A percentile compares a stretch with the other conserved stretches of the same genome.
Evolutionary conservation across 2,329 filamentous ascomycete genomes (phyloP).

Genomic region (Fusarium albidum): DNA sequence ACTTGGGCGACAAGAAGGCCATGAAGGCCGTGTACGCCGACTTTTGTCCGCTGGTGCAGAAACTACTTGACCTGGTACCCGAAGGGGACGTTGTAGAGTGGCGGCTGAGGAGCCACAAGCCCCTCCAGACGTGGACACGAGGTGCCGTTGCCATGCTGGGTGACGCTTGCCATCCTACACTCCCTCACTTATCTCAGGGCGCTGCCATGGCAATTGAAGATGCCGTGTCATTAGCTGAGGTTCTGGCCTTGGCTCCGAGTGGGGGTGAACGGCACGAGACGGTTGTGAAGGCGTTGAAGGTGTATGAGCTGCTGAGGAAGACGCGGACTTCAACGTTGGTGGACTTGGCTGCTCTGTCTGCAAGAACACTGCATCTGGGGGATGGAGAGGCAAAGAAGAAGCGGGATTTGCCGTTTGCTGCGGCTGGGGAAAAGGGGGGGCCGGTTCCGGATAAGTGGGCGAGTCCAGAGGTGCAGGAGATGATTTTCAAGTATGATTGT

Average conservation of each 20-base stretch:
- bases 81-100: constrained; percentile 18
- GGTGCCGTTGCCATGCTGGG: constrained; percentile 10
- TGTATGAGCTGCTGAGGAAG: constrained; percentile 6
- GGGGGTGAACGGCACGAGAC: not conserved
- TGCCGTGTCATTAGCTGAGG: constrained; percentile 1
- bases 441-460: constrained; percentile 25
- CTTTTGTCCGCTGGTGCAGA: constrained; percentile 8
- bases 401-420: constrained; percentile 11
- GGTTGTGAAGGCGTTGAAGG: not conserved
- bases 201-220: constrained; percentile 23
- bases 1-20: constrained; percentile 14
- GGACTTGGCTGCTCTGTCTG: constrained; percentile 7
- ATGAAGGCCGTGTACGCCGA: constrained; percentile 21
- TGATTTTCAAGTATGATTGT: constrained; percentile 20
- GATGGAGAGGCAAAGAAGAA: constrained; percentile 12
- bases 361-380: constrained; percentile 2
- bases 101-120: constrained; percentile 15
- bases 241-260: not conserved
- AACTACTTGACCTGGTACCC: constrained; percentile 8
- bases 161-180: constrained; percentile 16
- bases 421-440: not conserved
- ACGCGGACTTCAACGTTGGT: constrained; percentile 9
- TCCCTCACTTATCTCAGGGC: constrained; percentile 14
- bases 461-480: constrained; percentile 24
- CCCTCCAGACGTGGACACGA: constrained; percentile 7